phyloP scores from a whole-genome alignment of 1,284 basidiomycete genomes.

The Naganishia liquefaciens region DNA sequence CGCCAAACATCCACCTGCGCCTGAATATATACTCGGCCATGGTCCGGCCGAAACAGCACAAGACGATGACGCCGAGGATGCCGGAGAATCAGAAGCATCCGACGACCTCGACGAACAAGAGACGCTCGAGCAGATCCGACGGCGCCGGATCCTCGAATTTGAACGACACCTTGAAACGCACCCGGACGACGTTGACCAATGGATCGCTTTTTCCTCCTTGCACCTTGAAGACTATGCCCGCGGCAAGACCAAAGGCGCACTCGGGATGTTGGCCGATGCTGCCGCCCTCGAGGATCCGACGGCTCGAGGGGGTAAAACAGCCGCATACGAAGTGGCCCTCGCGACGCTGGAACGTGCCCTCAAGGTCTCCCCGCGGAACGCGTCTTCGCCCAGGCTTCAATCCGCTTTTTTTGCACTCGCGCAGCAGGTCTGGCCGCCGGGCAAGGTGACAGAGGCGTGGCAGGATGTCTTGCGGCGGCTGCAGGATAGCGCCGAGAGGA shows the following conservation, averaged over 20 bases:
- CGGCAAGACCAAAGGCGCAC: constrained; percentile 25
- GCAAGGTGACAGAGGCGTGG: constrained; percentile 48
- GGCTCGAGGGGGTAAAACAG: not conserved
- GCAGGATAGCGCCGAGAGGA: constrained; percentile 14
- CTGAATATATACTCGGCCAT: constrained; percentile 26
- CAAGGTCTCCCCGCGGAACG: constrained; percentile 39
- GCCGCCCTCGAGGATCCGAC: not conserved
- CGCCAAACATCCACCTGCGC: constrained; percentile 26
- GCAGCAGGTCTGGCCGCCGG: constrained; percentile 43
- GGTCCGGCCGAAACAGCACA: not conserved
- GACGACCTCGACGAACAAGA: constrained; percentile 38
- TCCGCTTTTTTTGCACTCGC: constrained; percentile 47
- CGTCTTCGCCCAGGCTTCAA: constrained; percentile 40
- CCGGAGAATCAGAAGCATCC: constrained; percentile 35
- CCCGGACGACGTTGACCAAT: constrained; percentile 42
- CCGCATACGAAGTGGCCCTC: constrained; percentile 43
- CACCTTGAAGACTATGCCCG: constrained; percentile 39
- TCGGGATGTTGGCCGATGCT: constrained; percentile 5
- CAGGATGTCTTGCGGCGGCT: constrained; percentile 44
- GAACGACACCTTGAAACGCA: constrained; percentile 40
- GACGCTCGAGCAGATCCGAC: constrained; percentile 42
- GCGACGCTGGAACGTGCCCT: constrained; percentile 48
- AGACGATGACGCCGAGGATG: constrained; percentile 20
- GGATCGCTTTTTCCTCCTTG: constrained; percentile 47
- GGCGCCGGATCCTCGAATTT: constrained; percentile 38